Evolutionary conservation across 345 rosid genomes (phyloP), one percentile per base, ranked within the genome.

Genomic region (Raphanus raphanistrum): DNA sequence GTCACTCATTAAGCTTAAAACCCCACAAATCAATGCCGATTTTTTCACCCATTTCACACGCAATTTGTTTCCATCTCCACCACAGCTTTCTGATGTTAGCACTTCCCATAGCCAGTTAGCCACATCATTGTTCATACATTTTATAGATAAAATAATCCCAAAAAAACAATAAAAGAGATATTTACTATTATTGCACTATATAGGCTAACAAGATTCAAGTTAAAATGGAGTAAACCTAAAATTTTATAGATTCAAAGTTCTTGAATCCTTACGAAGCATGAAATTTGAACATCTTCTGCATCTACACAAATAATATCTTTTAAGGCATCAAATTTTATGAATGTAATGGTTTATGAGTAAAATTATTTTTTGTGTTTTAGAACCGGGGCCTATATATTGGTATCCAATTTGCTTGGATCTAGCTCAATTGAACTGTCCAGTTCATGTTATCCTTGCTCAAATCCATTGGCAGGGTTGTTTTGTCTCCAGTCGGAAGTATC

Each of bases 371-470:
- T 21, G 21, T 21, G 21, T 21, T 21, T 21, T 21, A 21, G 21
- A 21, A 21, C 21, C 21, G 21, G 21, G 21, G 21, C 21, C 21
- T 21, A 21, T 21, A 21, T 21, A 21, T 21, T 21, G 21, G 21
- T 21, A 21, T 21, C 21, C 21, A 21, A 21, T 57, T 27, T 16
- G 16, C 10, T 26, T 11, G 26, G 33, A 15, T 54, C 68, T 63
- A 78, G 66, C 80, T 84, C 70, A 90, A 81, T 80, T 87, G 91
- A 43, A 43, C 45, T 9, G 48, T 41, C 3, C 48, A 9, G 10
- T 21, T 21, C 21, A 21, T 21, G 21, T 21, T 21, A 21, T 21
- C 21, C 21, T 21, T 21, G 21, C 21, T 21, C 21, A 21, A 21
- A 21, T 21, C 21, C 1, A 9, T 36, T 36, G 2, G 41, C 8